Conservation (phyloP, 2,329 filamentous ascomycete species). For the Ampelomyces quisqualis region DNA sequence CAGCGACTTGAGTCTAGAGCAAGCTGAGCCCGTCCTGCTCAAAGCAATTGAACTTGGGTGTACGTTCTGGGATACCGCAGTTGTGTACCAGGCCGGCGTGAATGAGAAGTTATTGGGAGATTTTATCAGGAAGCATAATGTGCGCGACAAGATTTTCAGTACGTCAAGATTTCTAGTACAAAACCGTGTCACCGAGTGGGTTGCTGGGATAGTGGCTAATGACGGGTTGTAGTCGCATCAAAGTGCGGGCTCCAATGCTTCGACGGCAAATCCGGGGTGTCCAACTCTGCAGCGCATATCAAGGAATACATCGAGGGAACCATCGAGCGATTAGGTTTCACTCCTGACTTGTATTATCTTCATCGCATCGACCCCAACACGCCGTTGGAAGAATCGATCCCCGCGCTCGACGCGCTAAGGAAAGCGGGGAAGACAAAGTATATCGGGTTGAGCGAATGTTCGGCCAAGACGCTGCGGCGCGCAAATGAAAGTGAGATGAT, state of each 20-base stretch:
- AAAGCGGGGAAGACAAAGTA: conserved; percentile 52
- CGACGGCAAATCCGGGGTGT: conserved; percentile 39
- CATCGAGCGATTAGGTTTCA: conserved; percentile 43
- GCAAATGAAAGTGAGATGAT: conserved; percentile 42
- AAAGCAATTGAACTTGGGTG: conserved; percentile 53
- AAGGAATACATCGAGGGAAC: conserved; percentile 43
- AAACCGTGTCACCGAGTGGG: too few relatives aligned
- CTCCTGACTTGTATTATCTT: conserved; percentile 45
- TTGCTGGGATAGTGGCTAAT: too few relatives aligned
- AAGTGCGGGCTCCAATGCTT: conserved; percentile 35
- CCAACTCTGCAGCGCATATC: conserved; percentile 45
- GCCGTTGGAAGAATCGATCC: conserved; percentile 48
- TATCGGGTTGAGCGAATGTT: conserved; percentile 50
- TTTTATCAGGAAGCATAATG: conserved; percentile 30
- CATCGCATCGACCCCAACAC: conserved; percentile 45
- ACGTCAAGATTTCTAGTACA: too few relatives aligned
- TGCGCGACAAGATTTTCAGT: conserved; percentile 28
- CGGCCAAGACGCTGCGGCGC: conserved; percentile 49
- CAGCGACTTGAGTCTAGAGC: conserved; percentile 42
- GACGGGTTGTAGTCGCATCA: conserved; percentile 18
- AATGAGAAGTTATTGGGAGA: conserved; percentile 33
- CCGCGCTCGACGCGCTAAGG: conserved; percentile 45
- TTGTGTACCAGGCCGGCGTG: conserved; percentile 23
- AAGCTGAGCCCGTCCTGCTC: conserved; percentile 53
- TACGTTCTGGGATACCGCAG: conserved; percentile 54